Evolutionary conservation across 148 eudicot species (phyloP).

Genomic region (Heliosperma pusillum): DNA sequence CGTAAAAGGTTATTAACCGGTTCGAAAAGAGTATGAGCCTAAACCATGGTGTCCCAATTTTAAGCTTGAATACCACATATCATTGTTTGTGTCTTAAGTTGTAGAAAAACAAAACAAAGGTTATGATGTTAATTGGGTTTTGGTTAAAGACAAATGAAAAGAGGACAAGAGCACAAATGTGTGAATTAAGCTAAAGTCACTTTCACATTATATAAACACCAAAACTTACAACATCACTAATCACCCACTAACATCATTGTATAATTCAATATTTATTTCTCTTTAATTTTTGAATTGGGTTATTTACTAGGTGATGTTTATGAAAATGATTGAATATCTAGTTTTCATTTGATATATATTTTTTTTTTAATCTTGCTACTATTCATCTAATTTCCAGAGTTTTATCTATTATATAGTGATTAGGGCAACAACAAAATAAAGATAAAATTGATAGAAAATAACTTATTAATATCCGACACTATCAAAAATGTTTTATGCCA

Average conservation of each 20-base stretch:
- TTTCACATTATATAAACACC: conserved; percentile 4
- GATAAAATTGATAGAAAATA: too few relatives aligned
- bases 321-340: not conserved
- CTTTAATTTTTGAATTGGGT: not conserved
- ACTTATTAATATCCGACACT: too few relatives aligned
- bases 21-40: too few relatives aligned
- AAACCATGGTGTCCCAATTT: not conserved
- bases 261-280: not conserved
- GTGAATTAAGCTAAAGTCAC: conserved; percentile 14
- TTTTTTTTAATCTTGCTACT: too few relatives aligned
- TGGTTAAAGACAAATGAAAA: conserved; percentile 21
- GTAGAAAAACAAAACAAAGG: conserved; percentile 6
- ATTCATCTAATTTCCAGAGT: too few relatives aligned
- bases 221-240: not conserved
- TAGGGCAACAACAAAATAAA: too few relatives aligned
- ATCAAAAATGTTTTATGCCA: too few relatives aligned
- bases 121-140: conserved; percentile 15
- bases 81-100: not conserved
- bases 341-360: too few relatives aligned
- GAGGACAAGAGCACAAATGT: conserved; percentile 19
- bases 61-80: not conserved
- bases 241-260: not conserved
- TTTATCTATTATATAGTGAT: too few relatives aligned
- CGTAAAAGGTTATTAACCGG: too few relatives aligned
- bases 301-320: not conserved